phyloP scores from a whole-genome alignment of 306 rosid species.

The Mimosa pudica region DNA sequence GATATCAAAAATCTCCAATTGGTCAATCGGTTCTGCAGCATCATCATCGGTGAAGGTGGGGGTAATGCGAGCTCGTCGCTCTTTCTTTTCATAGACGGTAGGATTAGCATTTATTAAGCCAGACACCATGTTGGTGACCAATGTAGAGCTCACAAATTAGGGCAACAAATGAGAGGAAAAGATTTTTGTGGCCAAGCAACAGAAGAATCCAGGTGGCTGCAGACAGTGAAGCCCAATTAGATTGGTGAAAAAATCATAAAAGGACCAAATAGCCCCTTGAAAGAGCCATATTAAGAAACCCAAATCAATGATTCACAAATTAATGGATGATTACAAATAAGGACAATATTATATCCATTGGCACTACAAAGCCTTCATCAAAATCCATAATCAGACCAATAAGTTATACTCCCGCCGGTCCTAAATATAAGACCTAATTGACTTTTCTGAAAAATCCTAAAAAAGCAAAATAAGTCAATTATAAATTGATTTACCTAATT shows the following conservation, averaged over 20 bases:
- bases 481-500: too few relatives aligned
- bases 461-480: too few relatives aligned
- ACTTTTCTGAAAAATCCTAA: too few relatives aligned
- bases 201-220: not conserved
- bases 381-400: not conserved
- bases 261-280: not conserved
- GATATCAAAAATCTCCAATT: constrained; percentile 91
- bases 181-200: not conserved
- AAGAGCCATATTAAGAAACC: not conserved
- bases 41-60: constrained; percentile 46
- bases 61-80: constrained; percentile 60
- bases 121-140: constrained; percentile 57
- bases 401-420: not conserved
- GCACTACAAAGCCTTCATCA: not conserved
- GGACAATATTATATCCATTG: not conserved
- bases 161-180: not conserved
- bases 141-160: not conserved
- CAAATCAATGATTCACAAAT: not conserved
- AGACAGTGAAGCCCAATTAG: not conserved
- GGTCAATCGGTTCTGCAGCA: constrained; percentile 69
- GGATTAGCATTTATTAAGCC: constrained; percentile 86
- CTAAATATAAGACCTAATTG: too few relatives aligned
- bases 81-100: constrained; percentile 75
- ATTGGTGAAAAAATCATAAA: not conserved
- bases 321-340: not conserved